Conservation (phyloP, 768 basidiomycete genomes). For the Psilocybe subaeruginosa region DNA sequence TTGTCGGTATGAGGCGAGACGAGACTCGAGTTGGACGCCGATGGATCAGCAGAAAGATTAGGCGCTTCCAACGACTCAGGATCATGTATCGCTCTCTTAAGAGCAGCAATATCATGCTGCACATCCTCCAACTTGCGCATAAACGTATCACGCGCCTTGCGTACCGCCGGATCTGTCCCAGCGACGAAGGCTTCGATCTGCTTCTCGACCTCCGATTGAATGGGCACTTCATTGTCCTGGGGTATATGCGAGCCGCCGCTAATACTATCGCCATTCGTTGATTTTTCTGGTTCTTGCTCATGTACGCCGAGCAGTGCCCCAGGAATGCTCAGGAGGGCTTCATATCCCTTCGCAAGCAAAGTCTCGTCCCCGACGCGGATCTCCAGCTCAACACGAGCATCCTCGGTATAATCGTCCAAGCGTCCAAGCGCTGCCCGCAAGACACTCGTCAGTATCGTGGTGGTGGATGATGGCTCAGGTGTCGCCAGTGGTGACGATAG, state of each 20-base stretch:
- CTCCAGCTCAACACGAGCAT: slow-evolving; percentile 82
- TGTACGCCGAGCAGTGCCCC: slow-evolving; percentile 39
- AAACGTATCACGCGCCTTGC: slow-evolving; percentile 51
- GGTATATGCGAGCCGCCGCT: not conserved
- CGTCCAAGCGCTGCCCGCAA: slow-evolving; percentile 59
- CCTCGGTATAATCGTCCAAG: slow-evolving; percentile 76
- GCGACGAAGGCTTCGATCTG: slow-evolving; percentile 61
- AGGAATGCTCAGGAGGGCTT: slow-evolving; percentile 64
- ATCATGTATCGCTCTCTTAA: slow-evolving; percentile 65
- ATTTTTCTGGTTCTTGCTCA: not conserved
- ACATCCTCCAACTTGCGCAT: slow-evolving; percentile 68
- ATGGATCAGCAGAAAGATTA: slow-evolving; percentile 5
- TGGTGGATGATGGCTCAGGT: not conserved
- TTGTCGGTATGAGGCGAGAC: slow-evolving; percentile 10
- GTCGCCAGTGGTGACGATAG: slow-evolving; percentile 10
- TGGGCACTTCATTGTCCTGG: slow-evolving; percentile 19
- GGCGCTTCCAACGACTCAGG: slow-evolving; percentile 25
- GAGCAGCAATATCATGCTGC: slow-evolving; percentile 72
- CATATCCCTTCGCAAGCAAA: slow-evolving; percentile 65
- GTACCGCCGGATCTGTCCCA: slow-evolving; percentile 51
- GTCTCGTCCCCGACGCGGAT: slow-evolving; percentile 76
- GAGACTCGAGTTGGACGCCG: slow-evolving; percentile 15
- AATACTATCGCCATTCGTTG: not conserved
- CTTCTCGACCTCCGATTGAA: slow-evolving; percentile 41
- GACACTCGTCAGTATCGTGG: slow-evolving; percentile 32